Percentiles rank a stretch among this genome's conserved stretches.
phyloP scores from a whole-genome alignment of 345 rosid species.

The Erodium maritimum region DNA sequence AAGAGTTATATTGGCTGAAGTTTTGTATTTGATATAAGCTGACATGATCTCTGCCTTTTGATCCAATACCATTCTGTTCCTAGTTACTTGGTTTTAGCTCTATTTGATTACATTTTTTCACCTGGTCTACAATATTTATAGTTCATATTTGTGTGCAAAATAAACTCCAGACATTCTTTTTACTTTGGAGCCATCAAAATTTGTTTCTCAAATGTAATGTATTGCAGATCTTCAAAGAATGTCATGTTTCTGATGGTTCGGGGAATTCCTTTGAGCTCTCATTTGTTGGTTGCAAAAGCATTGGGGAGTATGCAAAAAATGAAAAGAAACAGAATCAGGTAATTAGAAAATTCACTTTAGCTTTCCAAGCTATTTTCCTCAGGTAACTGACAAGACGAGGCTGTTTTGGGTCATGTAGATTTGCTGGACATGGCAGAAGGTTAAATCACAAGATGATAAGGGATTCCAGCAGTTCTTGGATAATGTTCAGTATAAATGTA shows the following conservation, averaged over 20 bases:
- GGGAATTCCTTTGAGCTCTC: conserved; percentile 77
- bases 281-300: conserved; percentile 74
- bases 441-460: conserved; percentile 58
- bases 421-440: conserved; percentile 94
- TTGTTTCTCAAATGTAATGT: conserved; percentile 1
- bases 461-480: conserved; percentile 94
- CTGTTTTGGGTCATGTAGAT: conserved; percentile 37
- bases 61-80: too few species aligned
- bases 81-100: too few species aligned
- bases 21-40: too few species aligned
- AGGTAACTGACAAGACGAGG: background rate
- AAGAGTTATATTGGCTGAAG: too few species aligned
- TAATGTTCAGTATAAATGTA: conserved; percentile 77
- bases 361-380: background rate
- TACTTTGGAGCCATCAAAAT: background rate
- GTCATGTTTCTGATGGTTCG: conserved; percentile 34
- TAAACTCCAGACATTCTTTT: too few species aligned
- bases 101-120: too few species aligned
- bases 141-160: too few species aligned
- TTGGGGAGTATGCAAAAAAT: conserved; percentile 87
- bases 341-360: conserved; percentile 1
- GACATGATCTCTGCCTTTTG: too few species aligned
- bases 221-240: conserved; percentile 74
- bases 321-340: conserved; percentile 97
- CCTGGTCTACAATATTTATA: too few species aligned